A percentile compares a stretch with the other conserved stretches of the same genome.
These are phyloP conservation scores for Intubia oerlemansii DNA, from an alignment of 2,329 filamentous ascomycete species.

Conservation along the genomic window DNA sequence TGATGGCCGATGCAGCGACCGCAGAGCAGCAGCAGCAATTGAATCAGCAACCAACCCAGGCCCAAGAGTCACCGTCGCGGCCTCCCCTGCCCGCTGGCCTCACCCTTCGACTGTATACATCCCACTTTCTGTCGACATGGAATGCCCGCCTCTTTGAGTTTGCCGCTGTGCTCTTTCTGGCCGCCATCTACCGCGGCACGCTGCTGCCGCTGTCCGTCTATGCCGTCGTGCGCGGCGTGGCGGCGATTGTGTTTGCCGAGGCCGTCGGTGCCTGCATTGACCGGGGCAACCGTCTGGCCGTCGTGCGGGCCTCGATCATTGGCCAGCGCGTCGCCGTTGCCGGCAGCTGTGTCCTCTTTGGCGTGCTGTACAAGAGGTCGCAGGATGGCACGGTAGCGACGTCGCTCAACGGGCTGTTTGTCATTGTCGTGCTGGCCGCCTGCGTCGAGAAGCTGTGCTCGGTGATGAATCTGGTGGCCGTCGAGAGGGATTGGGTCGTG, in stretches of 20 bases:
- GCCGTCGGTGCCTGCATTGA: constrained; percentile 40
- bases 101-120: constrained; percentile 38
- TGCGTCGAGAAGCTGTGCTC: constrained; percentile 48
- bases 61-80: too few relatives aligned
- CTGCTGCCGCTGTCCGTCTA: constrained; percentile 49
- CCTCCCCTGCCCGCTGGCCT: too few relatives aligned
- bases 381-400: constrained; percentile 8
- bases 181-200: constrained; percentile 31
- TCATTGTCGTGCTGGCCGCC: constrained; percentile 26
- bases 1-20: too few relatives aligned
- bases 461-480: constrained; percentile 42
- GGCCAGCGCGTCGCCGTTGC: constrained; percentile 23
- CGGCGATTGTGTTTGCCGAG: constrained; percentile 36
- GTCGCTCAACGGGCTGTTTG: background rate
- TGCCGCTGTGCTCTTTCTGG: constrained; percentile 35
- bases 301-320: constrained; percentile 28
- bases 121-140: constrained; percentile 41
- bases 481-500: constrained; percentile 52
- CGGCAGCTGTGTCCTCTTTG: constrained; percentile 24
- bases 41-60: background rate
- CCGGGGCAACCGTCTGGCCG: constrained; percentile 22
- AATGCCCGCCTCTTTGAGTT: constrained; percentile 45
- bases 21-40: too few relatives aligned
- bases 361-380: constrained; percentile 11
- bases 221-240: constrained; percentile 34